A percentile compares a stretch with the other conserved stretches of the same genome.
Conservation (phyloP, 345 rosid species). For the Rhodamnia rubescens region DNA sequence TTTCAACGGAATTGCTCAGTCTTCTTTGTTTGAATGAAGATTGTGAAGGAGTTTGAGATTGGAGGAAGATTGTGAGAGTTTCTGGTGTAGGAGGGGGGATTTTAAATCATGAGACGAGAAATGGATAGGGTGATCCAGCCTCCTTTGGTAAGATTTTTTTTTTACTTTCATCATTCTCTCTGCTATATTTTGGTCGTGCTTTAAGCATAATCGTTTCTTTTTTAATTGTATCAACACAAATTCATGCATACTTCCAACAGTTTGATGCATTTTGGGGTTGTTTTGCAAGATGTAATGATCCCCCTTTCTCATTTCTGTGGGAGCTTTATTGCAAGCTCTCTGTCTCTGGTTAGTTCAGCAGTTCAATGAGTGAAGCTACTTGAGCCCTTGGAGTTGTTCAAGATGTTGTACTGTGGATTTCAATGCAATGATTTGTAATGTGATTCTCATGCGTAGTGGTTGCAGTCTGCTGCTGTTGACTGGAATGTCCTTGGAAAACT, state of each 20-base stretch:
- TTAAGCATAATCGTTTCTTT: not conserved
- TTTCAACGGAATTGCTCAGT: not conserved
- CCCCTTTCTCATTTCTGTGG: not conserved
- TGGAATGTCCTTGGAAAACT: not conserved
- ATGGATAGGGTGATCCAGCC: slow-evolving; percentile 68
- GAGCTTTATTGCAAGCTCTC: not conserved
- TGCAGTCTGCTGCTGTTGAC: not conserved
- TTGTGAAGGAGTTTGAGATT: slow-evolving; percentile 3
- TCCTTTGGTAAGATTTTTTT: slow-evolving; percentile 44
- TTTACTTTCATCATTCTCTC: not conserved
- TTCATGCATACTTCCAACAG: not conserved
- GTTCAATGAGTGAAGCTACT: not conserved
- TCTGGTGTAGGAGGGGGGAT: slow-evolving; percentile 3
- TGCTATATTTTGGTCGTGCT: not conserved
- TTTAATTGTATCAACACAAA: not conserved
- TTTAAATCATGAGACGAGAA: slow-evolving; percentile 9
- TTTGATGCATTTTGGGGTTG: not conserved
- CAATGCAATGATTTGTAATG: not conserved
- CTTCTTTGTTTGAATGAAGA: not conserved
- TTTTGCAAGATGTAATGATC: not conserved
- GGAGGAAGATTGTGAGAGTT: slow-evolving; percentile 13
- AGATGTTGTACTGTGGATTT: not conserved
- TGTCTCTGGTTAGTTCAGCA: not conserved
- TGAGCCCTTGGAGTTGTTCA: not conserved
- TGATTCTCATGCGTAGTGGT: not conserved